phyloP scores from a whole-genome alignment of 179 eudicot species.

The Drosera spatulata region DNA sequence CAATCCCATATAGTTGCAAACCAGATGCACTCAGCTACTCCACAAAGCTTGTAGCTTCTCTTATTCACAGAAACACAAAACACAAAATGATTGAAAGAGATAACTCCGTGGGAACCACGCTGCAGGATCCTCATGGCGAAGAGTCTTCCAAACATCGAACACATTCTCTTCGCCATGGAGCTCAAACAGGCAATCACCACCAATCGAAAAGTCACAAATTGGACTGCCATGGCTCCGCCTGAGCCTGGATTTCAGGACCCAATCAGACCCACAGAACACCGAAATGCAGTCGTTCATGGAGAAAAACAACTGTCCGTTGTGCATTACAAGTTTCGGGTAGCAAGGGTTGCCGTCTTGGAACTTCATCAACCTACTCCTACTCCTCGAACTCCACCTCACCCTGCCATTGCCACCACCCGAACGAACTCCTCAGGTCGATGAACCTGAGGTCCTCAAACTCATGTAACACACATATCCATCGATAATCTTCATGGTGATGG shows the following conservation, averaged over 20 bases:
- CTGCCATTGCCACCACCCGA: conserved; percentile 6
- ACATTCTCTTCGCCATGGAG: conserved; percentile 85
- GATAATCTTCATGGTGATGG: conserved; percentile 59
- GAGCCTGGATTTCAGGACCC: conserved; percentile 77
- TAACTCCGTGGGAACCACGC: background rate
- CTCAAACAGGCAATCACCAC: conserved; percentile 80
- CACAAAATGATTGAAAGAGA: too few species aligned
- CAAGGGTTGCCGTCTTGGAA: conserved; percentile 72
- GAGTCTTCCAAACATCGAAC: conserved; percentile 88
- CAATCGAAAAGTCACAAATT: conserved; percentile 81
- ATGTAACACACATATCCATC: conserved; percentile 64
- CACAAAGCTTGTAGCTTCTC: too few species aligned
- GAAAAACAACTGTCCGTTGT: conserved; percentile 63
- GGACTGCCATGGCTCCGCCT: conserved; percentile 60
- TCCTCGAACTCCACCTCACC: conserved; percentile 76
- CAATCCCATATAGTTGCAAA: too few species aligned
- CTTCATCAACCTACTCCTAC: conserved; percentile 38
- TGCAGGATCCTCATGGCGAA: conserved; percentile 8
- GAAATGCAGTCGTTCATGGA: conserved; percentile 80
- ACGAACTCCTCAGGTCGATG: conserved; percentile 54
- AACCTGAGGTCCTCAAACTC: conserved; percentile 88
- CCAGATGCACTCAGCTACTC: too few species aligned
- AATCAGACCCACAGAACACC: conserved; percentile 78
- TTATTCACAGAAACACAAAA: background rate
- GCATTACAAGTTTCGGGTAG: conserved; percentile 68